phyloP scores from a whole-genome alignment of 78 protist species.

The Isochrysis galbana region DNA sequence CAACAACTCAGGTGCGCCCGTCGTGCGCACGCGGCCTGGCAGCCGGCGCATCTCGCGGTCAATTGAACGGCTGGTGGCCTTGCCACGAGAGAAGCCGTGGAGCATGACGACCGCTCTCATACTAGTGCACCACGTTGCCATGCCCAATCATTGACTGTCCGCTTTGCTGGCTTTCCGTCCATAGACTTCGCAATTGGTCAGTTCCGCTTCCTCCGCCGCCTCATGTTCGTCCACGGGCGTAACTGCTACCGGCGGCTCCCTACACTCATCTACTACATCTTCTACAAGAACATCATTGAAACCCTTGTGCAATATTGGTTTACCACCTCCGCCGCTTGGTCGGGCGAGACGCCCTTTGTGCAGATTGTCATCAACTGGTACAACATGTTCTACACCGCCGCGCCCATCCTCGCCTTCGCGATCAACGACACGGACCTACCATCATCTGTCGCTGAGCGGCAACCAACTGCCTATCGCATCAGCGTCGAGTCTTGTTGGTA shows the following conservation, averaged over 20 bases:
- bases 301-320: not conserved
- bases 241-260: not conserved
- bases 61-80: too few species aligned
- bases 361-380: not conserved
- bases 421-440: not conserved
- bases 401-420: not conserved
- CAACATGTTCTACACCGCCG: not conserved
- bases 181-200: not conserved
- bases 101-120: too few species aligned
- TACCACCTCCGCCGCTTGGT: not conserved
- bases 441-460: not conserved
- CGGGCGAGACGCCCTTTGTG: slow-evolving; percentile 8
- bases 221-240: not conserved
- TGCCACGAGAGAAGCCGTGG: too few species aligned
- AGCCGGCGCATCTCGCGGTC: not conserved
- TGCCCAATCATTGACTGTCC: too few species aligned
- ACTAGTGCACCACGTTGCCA: too few species aligned
- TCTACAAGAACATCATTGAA: not conserved
- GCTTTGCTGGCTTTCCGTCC: too few species aligned
- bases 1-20: not conserved
- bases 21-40: not conserved
- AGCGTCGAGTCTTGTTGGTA: not conserved
- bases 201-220: not conserved
- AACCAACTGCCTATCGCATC: not conserved
- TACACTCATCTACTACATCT: not conserved